phyloP scores from a whole-genome alignment of 257 asterid species.

The Verbascum thapsus region DNA sequence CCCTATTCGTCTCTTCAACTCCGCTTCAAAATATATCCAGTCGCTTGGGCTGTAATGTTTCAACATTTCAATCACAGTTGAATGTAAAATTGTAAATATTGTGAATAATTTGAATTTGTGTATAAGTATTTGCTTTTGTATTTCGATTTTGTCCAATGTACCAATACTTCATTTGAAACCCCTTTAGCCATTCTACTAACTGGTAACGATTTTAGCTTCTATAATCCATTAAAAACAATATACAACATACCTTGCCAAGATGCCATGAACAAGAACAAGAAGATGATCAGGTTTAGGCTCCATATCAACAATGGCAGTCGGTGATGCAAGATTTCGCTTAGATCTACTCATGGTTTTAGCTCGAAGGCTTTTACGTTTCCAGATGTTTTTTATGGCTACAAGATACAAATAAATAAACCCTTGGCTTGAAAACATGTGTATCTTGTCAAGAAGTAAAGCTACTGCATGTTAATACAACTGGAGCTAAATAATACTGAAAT shows the following conservation, averaged over 20 bases:
- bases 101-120: not conserved
- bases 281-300: constrained; percentile 87
- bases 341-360: constrained; percentile 74
- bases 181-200: not conserved
- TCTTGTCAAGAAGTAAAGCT: not conserved
- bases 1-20: constrained; percentile 77
- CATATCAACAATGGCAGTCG: constrained; percentile 33
- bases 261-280: constrained; percentile 96
- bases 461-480: constrained; percentile 2
- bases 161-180: constrained; percentile 18
- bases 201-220: constrained; percentile 10
- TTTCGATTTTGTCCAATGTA: not conserved
- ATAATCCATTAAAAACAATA: constrained; percentile 4
- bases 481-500: not conserved
- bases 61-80: constrained; percentile 34
- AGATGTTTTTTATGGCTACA: constrained; percentile 61
- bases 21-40: constrained; percentile 82
- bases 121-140: not conserved
- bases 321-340: constrained; percentile 52
- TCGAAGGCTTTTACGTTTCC: constrained; percentile 45
- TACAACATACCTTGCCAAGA: constrained; percentile 73
- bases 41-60: constrained; percentile 79
- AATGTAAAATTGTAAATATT: not conserved
- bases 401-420: constrained; percentile 20
- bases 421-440: constrained; percentile 4